phyloP scores from a whole-genome alignment of 2,329 filamentous ascomycete species.

The Phymatotrichopsis omnivora region DNA sequence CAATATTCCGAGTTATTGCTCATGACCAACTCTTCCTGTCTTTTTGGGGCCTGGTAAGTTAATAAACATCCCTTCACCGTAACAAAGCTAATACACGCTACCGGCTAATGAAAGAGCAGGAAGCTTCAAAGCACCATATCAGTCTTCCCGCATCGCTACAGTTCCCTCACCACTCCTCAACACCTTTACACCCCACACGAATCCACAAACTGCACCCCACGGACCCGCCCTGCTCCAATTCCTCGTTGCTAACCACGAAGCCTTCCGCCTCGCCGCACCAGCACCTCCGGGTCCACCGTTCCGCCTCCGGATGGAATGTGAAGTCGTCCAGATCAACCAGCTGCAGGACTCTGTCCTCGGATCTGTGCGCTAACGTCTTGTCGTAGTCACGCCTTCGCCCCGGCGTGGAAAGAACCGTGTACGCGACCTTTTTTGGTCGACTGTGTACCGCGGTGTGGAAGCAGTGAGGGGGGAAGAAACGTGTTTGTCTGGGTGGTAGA shows the following conservation, averaged over 20 bases:
- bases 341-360: constrained; percentile 40
- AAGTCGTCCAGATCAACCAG: constrained; percentile 57
- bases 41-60: no score
- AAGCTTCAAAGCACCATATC: no score
- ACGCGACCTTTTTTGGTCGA: constrained; percentile 56
- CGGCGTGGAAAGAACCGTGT: constrained; percentile 46
- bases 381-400: constrained; percentile 47
- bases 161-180: no score
- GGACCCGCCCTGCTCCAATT: constrained; percentile 54
- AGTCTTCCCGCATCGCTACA: no score
- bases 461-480: background rate
- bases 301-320: constrained; percentile 41
- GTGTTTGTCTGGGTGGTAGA: constrained; percentile 54
- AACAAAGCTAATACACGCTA: no score
- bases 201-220: constrained; percentile 58
- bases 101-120: no score
- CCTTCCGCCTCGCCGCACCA: constrained; percentile 55
- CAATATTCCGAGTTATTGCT: no score
- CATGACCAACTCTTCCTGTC: no score
- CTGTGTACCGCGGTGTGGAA: constrained; percentile 38
- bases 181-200: constrained; percentile 52
- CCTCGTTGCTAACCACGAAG: constrained; percentile 48
- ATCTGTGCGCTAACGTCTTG: constrained; percentile 37
- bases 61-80: no score
- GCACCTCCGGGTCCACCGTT: constrained; percentile 48